Evolutionary conservation across 2,329 filamentous ascomycete genomes (phyloP).

Genomic region (Curvularia sp.): DNA sequence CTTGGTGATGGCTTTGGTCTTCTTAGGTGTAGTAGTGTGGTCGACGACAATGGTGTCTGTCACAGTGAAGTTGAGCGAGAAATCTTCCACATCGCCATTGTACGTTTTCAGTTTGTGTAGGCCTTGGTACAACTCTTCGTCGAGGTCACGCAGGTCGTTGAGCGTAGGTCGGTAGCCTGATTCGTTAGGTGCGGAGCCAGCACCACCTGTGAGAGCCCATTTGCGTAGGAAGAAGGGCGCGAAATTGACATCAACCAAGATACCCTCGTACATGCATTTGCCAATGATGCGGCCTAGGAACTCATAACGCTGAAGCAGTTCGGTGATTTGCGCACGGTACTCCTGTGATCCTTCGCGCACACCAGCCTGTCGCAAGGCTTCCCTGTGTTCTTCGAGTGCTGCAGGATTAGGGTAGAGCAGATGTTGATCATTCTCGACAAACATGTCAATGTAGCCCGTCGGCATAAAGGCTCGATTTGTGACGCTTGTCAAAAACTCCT

Average conservation of each 20-base stretch:
- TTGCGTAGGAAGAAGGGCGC: constrained; percentile 96
- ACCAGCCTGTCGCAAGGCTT: constrained; percentile 62
- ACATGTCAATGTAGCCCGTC: constrained; percentile 65
- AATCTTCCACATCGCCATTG: constrained; percentile 76
- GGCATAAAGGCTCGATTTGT: constrained; percentile 82
- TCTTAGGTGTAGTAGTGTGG: constrained; percentile 40
- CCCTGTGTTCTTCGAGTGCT: constrained; percentile 72
- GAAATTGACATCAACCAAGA: constrained; percentile 90
- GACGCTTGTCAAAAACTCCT: constrained; percentile 91
- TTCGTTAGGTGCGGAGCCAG: constrained; percentile 68
- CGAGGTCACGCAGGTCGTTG: constrained; percentile 91
- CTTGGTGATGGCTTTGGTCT: constrained; percentile 69
- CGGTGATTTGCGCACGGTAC: constrained; percentile 64
- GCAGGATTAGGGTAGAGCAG: constrained; percentile 87
- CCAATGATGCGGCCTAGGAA: constrained; percentile 92
- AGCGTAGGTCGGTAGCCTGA: constrained; percentile 86
- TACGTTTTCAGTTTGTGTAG: constrained; percentile 85
- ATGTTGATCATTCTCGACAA: constrained; percentile 84
- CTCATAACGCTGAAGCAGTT: constrained; percentile 78
- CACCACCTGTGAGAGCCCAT: constrained; percentile 80
- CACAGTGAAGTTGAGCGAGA: constrained; percentile 88
- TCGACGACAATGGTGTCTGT: constrained; percentile 67
- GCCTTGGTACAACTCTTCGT: constrained; percentile 88
- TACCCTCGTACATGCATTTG: constrained; percentile 97
- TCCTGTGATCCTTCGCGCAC: constrained; percentile 61